Evolutionary conservation across 1,284 basidiomycete species (phyloP), one percentile per base, ranked within the genome.

Genomic region (Leccinum holopus): DNA sequence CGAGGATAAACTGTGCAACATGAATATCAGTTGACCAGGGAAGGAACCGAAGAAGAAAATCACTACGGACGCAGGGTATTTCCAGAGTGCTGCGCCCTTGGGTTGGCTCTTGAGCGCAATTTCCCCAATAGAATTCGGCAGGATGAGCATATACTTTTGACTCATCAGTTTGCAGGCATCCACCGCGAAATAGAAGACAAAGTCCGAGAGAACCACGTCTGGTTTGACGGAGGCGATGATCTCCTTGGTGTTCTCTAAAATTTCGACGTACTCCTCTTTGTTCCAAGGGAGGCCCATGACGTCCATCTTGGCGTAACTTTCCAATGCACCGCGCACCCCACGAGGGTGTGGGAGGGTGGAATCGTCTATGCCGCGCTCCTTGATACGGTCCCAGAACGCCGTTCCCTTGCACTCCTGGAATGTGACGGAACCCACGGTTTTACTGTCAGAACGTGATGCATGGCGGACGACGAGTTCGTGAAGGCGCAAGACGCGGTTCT

Each of bases 61-160:
- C 1, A 28, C 12, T 37, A 66, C 64, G 12, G 0, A 64, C 60
- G 8, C 16, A 3, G 64, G 64, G 21, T 65, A 66, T 64, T 63
- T 65, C 64, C 64, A 65, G 5, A 59, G 12, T 1, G 2, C 6
- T 1, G 53, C 53, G 5, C n/a, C 11, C 25, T 28, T 21, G 3
- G 64, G 64, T 25, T 65, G 64, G 3, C 3, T 16, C 11, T 6
- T 35, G 3, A 21, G 4, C 8, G 25, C 47, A 5, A n/a, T 0
- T 1, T 53, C 64, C n/a, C 51, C 49, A 14, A 59, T 25, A 5
- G 65, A 41, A 9, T 25, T 54, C 2, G 57, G 64, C 9, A 30
- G 32, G 1, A 65, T 64, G 21, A 57, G n/a, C 1, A 60, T 33
- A n/a, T 33, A 60, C 11, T 61, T 60, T 57, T 64, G 65, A 21